Conservation (phyloP, 139 green algal genomes). For the Closterium sp. region DNA sequence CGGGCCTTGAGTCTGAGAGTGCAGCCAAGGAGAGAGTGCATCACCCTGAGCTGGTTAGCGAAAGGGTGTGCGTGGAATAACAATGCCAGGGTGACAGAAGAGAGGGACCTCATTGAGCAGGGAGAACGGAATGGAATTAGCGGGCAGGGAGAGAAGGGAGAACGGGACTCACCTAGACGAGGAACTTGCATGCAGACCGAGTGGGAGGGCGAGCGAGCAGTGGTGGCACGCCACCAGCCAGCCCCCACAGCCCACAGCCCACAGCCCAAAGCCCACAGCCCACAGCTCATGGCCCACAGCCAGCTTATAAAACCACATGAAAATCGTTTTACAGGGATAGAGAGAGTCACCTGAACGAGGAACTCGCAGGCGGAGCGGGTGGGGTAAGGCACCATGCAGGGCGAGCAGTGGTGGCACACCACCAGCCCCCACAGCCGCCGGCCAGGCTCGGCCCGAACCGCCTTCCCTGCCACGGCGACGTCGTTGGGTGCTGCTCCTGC, state of each 20-base stretch:
- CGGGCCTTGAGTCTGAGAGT: too few species aligned
- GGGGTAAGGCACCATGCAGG: constrained; percentile 18
- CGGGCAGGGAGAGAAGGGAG: neutral
- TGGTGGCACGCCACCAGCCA: constrained; percentile 34
- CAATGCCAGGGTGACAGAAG: too few species aligned
- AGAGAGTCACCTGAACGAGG: constrained; percentile 29
- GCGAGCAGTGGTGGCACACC: constrained; percentile 27
- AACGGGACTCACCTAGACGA: constrained; percentile 24
- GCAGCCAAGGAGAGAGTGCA: too few species aligned
- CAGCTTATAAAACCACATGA: too few species aligned
- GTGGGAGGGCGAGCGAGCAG: constrained; percentile 12
- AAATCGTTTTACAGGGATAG: too few species aligned
- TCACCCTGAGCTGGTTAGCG: too few species aligned
- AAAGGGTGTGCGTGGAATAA: too few species aligned
- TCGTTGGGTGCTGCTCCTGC: neutral
- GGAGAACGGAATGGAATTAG: neutral
- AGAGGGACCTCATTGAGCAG: too few species aligned
- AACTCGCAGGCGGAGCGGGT: constrained; percentile 45
- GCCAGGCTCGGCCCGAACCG: neutral
- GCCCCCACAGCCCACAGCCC: too few species aligned
- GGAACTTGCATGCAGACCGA: constrained; percentile 40
- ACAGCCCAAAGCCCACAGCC: too few species aligned
- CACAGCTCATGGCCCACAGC: too few species aligned
- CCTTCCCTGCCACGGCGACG: neutral
- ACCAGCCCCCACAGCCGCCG: constrained; percentile 26